Evolutionary conservation across 495 filamentous ascomycete species (phyloP).

Genomic region (Mytilinidion resinicola): DNA sequence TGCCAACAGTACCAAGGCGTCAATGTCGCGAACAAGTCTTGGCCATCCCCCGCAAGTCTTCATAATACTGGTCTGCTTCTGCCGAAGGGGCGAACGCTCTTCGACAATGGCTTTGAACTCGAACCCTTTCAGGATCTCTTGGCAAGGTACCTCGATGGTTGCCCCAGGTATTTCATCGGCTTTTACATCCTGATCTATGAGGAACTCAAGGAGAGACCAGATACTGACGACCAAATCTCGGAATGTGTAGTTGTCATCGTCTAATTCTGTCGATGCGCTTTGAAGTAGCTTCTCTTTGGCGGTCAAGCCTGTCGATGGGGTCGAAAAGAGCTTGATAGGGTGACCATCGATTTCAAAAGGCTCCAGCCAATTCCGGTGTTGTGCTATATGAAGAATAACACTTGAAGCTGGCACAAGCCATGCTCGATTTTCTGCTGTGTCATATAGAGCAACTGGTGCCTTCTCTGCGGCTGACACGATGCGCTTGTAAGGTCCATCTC

Average conservation of each 20-base stretch:
- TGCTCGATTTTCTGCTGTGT: conserved; percentile 15
- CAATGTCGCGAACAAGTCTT: conserved; percentile 21
- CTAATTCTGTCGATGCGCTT: neutral
- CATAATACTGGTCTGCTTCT: conserved; percentile 10
- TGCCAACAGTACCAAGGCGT: conserved; percentile 25
- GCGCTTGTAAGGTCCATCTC: conserved; percentile 15
- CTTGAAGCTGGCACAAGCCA: conserved; percentile 24
- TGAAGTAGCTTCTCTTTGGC: neutral
- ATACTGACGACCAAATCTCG: conserved; percentile 23
- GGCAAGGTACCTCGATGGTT: conserved; percentile 3
- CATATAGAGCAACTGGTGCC: conserved; percentile 22
- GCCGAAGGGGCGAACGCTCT: conserved; percentile 9
- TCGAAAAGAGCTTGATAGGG: neutral
- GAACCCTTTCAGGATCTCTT: conserved; percentile 17
- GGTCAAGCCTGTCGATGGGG: neutral
- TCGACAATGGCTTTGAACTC: conserved; percentile 26
- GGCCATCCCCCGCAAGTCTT: conserved; percentile 26
- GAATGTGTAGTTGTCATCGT: conserved; percentile 13
- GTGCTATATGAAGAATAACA: conserved; percentile 28
- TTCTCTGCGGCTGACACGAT: conserved; percentile 19
- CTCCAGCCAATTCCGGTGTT: conserved; percentile 10
- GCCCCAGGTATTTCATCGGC: conserved; percentile 4
- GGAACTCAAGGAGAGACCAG: conserved; percentile 27
- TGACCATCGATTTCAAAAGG: conserved; percentile 12
- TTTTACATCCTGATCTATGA: conserved; percentile 21